Evolutionary conservation across 129 eudicot species (phyloP), one percentile per base, ranked within the genome.

Genomic region (Flaveria brownii): DNA sequence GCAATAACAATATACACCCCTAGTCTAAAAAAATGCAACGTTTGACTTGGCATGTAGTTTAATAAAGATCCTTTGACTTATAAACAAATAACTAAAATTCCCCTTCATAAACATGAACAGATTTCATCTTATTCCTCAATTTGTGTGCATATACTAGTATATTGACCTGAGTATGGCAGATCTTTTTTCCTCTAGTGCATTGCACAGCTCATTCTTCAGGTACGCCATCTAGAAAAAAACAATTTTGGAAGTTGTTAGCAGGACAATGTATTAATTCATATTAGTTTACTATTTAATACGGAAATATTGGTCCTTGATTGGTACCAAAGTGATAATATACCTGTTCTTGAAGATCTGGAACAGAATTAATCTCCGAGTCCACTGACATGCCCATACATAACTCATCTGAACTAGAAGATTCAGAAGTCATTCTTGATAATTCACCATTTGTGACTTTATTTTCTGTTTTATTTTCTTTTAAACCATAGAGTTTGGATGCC

Each of bases 271-370:
- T 62, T 1, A 26, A 28, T 62, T 62, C 43, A 62, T 62, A 26
- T 54, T 6, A 54, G 6, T 14, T 26, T 4, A 61, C 11, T 13
- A 11, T 5, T 62, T 26, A 22, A 57, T 59, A 59, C 9, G 62
- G 4, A 55, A 18, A 25, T 60, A 10, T 60, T 23, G 39, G 39
- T 60, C 36, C 66, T 60, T 16, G 1, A 28, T 62, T 62, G 45
- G 43, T 26, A 9, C 30, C 68, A 62, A 62, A 62, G 68, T 62
- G 68, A 25, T 62, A 74, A 23, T 16, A 42, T 79, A 91, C 99
- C 99, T 95, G 99, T 61, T 91, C 91, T 71, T 88, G 96, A 85
- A 91, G 91, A 88, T 91, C 94, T 80, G 88, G 84, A 73, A 81
- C 86, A 61, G 95, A 84, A 85, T 87, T 81, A 56, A 78, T 76